Base-by-base conservation (phyloP, 2,329 filamentous ascomycete species). In the Cladosporium sp. region DNA sequence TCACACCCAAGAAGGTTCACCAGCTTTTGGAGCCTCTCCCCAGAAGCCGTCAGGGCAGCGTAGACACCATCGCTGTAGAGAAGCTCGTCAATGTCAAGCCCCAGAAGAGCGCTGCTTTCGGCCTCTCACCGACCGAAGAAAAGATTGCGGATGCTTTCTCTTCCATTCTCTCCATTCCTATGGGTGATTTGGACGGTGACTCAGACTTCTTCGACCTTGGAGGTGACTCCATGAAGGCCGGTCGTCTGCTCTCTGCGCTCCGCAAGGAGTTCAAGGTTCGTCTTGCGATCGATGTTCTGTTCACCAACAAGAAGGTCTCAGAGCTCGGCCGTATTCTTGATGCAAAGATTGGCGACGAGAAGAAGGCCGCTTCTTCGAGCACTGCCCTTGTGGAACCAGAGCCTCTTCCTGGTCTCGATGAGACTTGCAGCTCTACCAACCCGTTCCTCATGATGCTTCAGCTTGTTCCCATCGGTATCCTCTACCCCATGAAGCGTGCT, bases 181-280 rank as follows among this genome's bases (percentile, higher is more conserved):
- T 75, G 0, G 72, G 73, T 2, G 79, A 83, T 2, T 75, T 85
- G 14, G 70, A 75, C 0, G 67, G 71, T 0, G 72, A 78, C 1
- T 80, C 81, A 0, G 82, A 85, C 70, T 85, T 86, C 70, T 85
- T 85, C 69, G 76, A 78, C 14, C 76, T 85, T 18, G 84, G 84
- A 6, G 84, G 85, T 21, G 84, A 86, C 69, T 85, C 83, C 39
- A 77, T 87, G 56, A 78, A 78, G 23, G 85, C 85, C 34, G 85
- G 85, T 2, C 79, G 79, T 36, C 78, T 87, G 0, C 75, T 85
- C 7, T 85, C 84, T 1, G 74, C 77, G 1, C 76, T 87, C 4
- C 80, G 85, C n/a, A 78, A 77, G 30, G 78, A 83, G 58, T 84
- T 86, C 66, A 74, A 77, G 23, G 75, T 84, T 1, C 78, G 81